These are phyloP conservation scores for Microcyclosporella mali DNA, from an alignment of 2,329 filamentous ascomycete species.

Conservation along the genomic window DNA sequence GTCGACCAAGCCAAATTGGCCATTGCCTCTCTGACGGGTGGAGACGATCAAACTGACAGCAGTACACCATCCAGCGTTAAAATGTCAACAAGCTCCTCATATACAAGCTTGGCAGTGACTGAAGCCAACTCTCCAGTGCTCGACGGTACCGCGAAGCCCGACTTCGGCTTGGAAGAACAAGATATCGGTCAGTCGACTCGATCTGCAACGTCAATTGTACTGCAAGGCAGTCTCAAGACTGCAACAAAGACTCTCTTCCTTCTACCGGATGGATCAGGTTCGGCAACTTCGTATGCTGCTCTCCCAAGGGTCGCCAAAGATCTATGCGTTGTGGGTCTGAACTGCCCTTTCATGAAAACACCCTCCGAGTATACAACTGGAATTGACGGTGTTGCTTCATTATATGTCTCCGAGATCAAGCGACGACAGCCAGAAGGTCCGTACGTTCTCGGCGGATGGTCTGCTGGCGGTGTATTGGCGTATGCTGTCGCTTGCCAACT, in stretches of 20 bases:
- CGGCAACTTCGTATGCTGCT: constrained; percentile 33
- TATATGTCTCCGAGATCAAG: not conserved
- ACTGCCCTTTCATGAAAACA: not conserved
- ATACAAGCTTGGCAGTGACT: no score
- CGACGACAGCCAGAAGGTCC: not conserved
- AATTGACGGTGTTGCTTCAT: not conserved
- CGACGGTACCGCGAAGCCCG: no score
- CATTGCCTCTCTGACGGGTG: no score
- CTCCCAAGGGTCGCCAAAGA: not conserved
- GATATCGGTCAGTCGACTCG: no score
- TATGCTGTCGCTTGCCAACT: constrained; percentile 34
- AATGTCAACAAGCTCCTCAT: no score
- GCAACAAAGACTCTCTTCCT: constrained; percentile 24
- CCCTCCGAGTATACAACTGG: not conserved
- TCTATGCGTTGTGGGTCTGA: not conserved
- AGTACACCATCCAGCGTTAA: no score
- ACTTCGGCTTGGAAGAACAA: no score
- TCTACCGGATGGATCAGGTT: constrained; percentile 43
- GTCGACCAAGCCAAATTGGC: no score
- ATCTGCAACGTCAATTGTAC: no score
- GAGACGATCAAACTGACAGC: no score
- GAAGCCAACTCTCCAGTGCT: no score
- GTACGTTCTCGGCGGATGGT: not conserved
- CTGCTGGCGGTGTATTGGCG: constrained; percentile 53
- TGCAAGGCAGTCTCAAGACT: constrained; percentile 15